phyloP scores from a whole-genome alignment of 176 grass and related monocot species.

The Carex parvula region DNA sequence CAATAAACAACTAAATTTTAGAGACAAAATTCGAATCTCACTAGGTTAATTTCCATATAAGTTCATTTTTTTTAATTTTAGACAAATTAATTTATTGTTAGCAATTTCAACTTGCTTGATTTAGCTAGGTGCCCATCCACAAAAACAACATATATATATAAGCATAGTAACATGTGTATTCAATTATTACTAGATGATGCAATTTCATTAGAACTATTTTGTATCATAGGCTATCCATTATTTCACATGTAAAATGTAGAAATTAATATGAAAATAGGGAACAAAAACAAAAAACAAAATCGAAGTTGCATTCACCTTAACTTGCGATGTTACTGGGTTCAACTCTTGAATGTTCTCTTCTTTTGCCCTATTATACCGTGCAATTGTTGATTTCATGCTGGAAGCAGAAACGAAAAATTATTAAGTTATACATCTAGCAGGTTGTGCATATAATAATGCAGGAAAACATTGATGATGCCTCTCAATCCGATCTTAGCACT shows the following conservation, averaged over 20 bases:
- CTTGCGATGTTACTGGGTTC: constrained; percentile 2
- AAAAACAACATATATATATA: too few species aligned
- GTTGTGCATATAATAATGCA: neutral
- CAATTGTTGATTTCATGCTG: constrained; percentile 33
- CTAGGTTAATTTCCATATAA: neutral
- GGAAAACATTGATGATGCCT: neutral
- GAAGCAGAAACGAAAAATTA: neutral
- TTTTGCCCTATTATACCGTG: constrained; percentile 2
- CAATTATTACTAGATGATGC: neutral
- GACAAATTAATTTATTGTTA: neutral
- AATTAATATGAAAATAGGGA: neutral
- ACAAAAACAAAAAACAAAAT: neutral
- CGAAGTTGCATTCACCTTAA: neutral
- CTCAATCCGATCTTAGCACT: neutral
- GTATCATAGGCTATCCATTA: neutral
- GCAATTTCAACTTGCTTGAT: neutral
- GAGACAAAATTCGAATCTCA: neutral
- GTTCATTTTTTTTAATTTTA: neutral
- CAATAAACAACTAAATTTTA: neutral
- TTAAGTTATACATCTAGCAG: neutral
- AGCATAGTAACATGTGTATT: too few species aligned
- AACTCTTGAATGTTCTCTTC: constrained; percentile 15
- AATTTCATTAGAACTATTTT: neutral
- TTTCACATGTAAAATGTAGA: neutral
- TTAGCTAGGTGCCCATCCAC: too few species aligned